phyloP scores from a whole-genome alignment of 2,329 filamentous ascomycete genomes.

The Penicillium sp. region DNA sequence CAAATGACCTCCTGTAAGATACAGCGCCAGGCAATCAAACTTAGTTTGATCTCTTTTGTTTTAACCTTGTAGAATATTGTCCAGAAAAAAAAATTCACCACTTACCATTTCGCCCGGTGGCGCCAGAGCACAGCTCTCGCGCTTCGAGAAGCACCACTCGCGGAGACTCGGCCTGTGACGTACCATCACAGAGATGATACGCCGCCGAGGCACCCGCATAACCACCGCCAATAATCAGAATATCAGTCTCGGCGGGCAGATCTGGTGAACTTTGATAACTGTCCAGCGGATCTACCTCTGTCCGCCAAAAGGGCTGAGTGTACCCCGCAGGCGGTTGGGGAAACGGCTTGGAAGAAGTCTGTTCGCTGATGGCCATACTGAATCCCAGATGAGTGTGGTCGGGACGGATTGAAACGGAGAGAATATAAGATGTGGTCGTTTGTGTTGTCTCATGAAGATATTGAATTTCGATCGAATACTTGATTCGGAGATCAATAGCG shows the following conservation, averaged over 20 bases:
- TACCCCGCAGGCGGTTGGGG: conserved; percentile 1
- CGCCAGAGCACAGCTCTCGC: conserved; percentile 36
- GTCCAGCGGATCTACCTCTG: not conserved
- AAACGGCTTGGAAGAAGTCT: not conserved
- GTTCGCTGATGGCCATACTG: not conserved
- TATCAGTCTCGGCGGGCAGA: conserved; percentile 35
- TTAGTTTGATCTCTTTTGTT: not conserved
- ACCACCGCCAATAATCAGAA: conserved; percentile 44
- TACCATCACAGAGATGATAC: conserved; percentile 33
- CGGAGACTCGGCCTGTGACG: conserved; percentile 6
- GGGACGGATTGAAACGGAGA: too few species aligned
- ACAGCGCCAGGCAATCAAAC: too few species aligned
- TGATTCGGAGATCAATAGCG: too few species aligned
- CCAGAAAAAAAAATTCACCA: too few species aligned
- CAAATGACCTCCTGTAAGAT: conserved; percentile 31
- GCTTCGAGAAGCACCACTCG: conserved; percentile 37
- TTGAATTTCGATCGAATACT: too few species aligned
- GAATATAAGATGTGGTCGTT: too few species aligned
- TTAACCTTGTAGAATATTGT: too few species aligned
- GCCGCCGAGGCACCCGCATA: conserved; percentile 41
- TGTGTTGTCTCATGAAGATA: too few species aligned
- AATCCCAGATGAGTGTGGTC: too few species aligned
- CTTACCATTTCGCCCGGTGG: conserved; percentile 39
- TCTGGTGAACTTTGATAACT: conserved; percentile 3
- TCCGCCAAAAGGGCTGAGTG: conserved; percentile 2